Conservation (phyloP, 176 grass and related monocot genomes). For the Paspalum notatum region DNA sequence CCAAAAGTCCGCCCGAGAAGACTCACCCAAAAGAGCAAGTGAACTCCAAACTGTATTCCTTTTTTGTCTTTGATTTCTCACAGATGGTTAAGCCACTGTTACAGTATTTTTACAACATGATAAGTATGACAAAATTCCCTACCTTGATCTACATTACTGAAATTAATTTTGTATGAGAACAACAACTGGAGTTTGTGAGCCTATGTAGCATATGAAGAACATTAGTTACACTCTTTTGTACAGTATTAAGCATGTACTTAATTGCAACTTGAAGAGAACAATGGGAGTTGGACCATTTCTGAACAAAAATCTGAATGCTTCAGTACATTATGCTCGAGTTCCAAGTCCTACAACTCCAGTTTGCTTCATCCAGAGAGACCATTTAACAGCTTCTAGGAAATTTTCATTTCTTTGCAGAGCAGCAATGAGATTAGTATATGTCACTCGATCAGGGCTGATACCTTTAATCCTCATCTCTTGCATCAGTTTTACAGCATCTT, state of each 20-base stretch:
- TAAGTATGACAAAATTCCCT: slow-evolving; percentile 28
- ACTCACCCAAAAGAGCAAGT: neutral
- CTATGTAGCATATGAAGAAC: neutral
- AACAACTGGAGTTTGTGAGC: slow-evolving; percentile 10
- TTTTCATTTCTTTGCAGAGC: slow-evolving; percentile 86
- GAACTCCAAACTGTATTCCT: neutral
- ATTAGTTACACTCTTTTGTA: slow-evolving; percentile 28
- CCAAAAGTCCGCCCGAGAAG: neutral
- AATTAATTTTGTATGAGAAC: slow-evolving; percentile 25
- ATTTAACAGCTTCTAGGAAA: slow-evolving; percentile 86
- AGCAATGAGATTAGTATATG: slow-evolving; percentile 67
- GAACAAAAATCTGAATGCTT: slow-evolving; percentile 26
- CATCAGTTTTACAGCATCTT: slow-evolving; percentile 75
- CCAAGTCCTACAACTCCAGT: slow-evolving; percentile 43
- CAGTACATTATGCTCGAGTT: slow-evolving; percentile 23
- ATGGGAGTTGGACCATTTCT: neutral
- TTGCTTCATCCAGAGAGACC: slow-evolving; percentile 98
- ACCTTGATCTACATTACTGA: slow-evolving; percentile 10
- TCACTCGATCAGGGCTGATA: slow-evolving; percentile 64
- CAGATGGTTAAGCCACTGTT: neutral
- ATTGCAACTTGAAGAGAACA: neutral
- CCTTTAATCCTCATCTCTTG: slow-evolving; percentile 79
- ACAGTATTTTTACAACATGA: slow-evolving; percentile 33
- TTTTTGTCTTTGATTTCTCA: neutral
- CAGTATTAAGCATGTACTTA: slow-evolving; percentile 16